Conservation (phyloP, 768 basidiomycete genomes). For the Leucosporidium yakuticum region DNA sequence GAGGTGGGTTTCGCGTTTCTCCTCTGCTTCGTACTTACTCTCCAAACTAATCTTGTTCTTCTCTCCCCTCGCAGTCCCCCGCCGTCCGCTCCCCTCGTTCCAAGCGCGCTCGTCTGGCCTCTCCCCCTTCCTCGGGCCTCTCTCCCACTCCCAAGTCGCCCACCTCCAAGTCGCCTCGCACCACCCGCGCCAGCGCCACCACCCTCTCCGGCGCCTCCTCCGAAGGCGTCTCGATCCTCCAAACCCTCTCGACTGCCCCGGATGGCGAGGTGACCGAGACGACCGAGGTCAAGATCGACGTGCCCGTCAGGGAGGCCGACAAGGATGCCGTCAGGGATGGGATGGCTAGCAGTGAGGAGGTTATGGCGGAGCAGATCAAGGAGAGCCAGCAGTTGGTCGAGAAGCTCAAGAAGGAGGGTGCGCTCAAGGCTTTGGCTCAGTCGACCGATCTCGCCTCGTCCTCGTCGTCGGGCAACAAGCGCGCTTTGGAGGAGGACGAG, state of each 20-base stretch:
- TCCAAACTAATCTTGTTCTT: neutral
- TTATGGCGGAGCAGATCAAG: constrained; percentile 22
- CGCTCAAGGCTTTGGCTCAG: constrained; percentile 15
- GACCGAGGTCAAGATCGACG: constrained; percentile 35
- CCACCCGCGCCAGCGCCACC: neutral
- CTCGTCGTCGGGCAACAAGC: constrained; percentile 17
- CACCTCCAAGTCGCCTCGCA: too few species aligned
- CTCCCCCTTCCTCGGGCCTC: constrained; percentile 4
- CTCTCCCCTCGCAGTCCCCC: constrained; percentile 4
- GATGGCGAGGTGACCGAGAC: constrained; percentile 26
- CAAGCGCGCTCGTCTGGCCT: constrained; percentile 28
- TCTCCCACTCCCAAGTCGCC: constrained; percentile 9
- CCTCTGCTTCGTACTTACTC: too few species aligned
- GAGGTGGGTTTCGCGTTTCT: constrained; percentile 5
- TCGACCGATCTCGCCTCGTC: neutral
- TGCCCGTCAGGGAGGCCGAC: constrained; percentile 15
- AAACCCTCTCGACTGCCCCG: constrained; percentile 21
- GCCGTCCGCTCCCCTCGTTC: constrained; percentile 23
- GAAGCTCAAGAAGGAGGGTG: constrained; percentile 22
- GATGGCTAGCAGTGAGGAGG: constrained; percentile 1
- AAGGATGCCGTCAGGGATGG: too few species aligned
- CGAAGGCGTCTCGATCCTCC: constrained; percentile 27
- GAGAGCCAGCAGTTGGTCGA: constrained; percentile 34
- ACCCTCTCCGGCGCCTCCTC: constrained; percentile 23
- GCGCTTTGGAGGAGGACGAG: constrained; percentile 20